phyloP scores from a whole-genome alignment of 2,329 filamentous ascomycete genomes.

The Sarocladium strictum region DNA sequence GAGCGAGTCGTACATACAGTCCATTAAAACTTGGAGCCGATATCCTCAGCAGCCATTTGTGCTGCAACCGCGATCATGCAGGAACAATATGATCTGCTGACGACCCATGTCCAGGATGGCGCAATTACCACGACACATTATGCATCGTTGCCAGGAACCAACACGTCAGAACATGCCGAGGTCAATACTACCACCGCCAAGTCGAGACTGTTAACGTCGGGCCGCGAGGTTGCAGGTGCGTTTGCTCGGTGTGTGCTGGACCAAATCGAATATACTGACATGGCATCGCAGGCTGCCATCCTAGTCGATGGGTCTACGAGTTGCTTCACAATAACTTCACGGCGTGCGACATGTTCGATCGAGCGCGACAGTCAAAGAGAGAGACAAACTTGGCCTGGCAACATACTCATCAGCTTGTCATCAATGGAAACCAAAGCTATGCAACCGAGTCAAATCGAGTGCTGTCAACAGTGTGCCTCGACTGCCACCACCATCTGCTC shows the following conservation, averaged over 20 bases:
- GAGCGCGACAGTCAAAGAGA: slow-evolving; percentile 23
- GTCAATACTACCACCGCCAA: not conserved
- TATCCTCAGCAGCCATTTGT: not conserved
- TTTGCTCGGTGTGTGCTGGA: not conserved
- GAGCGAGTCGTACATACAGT: not conserved
- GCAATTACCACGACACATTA: not conserved
- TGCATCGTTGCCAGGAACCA: not conserved
- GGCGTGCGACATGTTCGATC: slow-evolving; percentile 29
- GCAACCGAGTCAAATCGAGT: slow-evolving; percentile 19
- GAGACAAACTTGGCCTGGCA: slow-evolving; percentile 26
- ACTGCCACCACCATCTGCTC: slow-evolving; percentile 36
- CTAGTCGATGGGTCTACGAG: slow-evolving; percentile 36
- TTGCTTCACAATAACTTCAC: slow-evolving; percentile 31
- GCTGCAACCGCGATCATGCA: not conserved
- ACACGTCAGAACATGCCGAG: not conserved
- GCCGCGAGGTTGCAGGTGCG: slow-evolving; percentile 4
- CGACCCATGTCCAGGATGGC: not conserved
- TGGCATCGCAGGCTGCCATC: slow-evolving; percentile 26
- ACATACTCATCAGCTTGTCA: slow-evolving; percentile 29
- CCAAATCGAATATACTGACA: not conserved
- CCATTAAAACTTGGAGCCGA: not conserved
- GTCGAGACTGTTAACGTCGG: not conserved
- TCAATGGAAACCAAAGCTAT: slow-evolving; percentile 34
- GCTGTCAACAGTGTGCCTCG: slow-evolving; percentile 32
- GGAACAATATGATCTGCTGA: not conserved